Base-by-base conservation (phyloP, 345 rosid species). In the Melastoma malabathricum region DNA sequence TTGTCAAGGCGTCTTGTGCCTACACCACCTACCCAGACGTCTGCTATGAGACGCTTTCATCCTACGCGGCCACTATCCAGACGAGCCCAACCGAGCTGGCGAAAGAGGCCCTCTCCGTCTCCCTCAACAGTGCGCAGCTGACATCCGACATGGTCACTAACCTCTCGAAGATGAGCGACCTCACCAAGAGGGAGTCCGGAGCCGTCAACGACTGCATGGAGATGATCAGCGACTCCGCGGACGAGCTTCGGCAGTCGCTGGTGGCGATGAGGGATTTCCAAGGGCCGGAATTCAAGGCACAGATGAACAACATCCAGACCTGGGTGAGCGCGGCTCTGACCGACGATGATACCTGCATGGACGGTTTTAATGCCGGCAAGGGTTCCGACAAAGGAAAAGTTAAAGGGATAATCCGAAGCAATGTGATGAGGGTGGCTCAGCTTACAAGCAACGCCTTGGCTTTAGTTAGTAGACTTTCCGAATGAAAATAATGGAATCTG, bases 291-390 rank as follows among this genome's bases (percentile, higher is more conserved):
- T 72, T 76, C 19, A 55, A 54, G 16, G 20, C 64, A 46, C 49
- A 67, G 48, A 65, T 67, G 59, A 50, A 61, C 14, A 56, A 70
- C 19, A 38, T 76, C n/a, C 59, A 65, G 48, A 72, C 76, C 10
- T 70, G 75, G 82, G 76, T 70, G 22, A 76, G 74, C 54, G 74
- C 82, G 52, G 82, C 82, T 2, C 56, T 73, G 55, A 72, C 82
- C 2, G 58, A 70, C 48, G 72, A 70, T 57, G 67, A 67, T 47
- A 67, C 77, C 0, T 76, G 81, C 38, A 57, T 65, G 73, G 69
- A 67, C 23, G 66, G 60, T 13, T 59, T 76, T 50, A 43, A 64
- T 44, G 78, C 44, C 20, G 44, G 44, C 1, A 55, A 45, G 27
- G 38, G 23, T 14, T 38, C 22, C 19, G 46, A 60, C 49, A 51